A percentile compares a stretch with the other conserved stretches of the same genome.
These are phyloP conservation scores for Thymus quinquecostatus DNA, from an alignment of 257 asterid genomes.

Conservation along the genomic window DNA sequence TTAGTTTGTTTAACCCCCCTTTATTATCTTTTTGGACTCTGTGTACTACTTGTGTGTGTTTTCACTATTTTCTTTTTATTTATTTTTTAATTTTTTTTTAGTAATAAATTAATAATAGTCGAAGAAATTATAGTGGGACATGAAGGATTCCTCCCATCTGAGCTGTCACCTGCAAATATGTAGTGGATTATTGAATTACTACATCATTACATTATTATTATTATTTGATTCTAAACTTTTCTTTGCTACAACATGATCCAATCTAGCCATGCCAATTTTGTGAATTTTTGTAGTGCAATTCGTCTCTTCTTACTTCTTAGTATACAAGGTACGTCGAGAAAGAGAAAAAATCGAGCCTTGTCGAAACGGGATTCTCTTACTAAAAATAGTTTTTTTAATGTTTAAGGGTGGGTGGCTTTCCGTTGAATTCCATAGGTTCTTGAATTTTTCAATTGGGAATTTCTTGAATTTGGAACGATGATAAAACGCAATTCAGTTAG, in stretches of 20 bases:
- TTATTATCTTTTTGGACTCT: constrained; percentile 18
- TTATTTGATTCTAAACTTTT: no score
- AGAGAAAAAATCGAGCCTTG: background rate
- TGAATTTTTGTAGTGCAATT: background rate
- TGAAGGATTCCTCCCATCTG: constrained; percentile 24
- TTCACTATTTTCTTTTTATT: background rate
- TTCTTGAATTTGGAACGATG: no score
- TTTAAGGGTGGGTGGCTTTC: no score
- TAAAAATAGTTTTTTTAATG: no score
- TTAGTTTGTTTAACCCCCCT: constrained; percentile 9
- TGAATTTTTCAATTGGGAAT: no score
- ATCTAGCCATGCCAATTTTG: background rate
- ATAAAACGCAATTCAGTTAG: no score
- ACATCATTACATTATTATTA: constrained; percentile 12
- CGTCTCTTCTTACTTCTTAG: background rate
- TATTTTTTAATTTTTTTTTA: background rate
- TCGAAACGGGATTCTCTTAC: background rate
- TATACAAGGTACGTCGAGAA: background rate
- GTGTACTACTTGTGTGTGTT: background rate
- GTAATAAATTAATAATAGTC: constrained; percentile 5
- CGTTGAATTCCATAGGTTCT: no score
- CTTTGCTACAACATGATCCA: no score
- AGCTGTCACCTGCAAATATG: constrained; percentile 22
- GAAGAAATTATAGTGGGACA: constrained; percentile 16
- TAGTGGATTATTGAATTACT: background rate